phyloP scores from a whole-genome alignment of 768 basidiomycete genomes.

The Mycena olivaceomarginata region DNA sequence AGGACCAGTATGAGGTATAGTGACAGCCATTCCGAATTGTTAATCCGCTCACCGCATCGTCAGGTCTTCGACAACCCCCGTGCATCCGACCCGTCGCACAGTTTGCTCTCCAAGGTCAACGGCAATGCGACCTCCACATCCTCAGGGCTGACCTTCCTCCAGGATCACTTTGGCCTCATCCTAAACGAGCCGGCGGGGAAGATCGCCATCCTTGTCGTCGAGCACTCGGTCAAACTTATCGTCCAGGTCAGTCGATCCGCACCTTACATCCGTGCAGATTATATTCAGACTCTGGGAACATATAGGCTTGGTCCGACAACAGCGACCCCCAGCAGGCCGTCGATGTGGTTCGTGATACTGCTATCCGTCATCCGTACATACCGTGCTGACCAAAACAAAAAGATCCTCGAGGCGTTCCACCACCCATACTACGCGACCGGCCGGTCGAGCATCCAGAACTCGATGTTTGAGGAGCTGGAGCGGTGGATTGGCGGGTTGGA shows the following conservation, averaged over 20 bases:
- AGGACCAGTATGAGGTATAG: conserved; percentile 80
- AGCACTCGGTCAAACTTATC: conserved; percentile 75
- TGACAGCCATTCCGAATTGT: not conserved
- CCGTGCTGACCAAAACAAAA: not conserved
- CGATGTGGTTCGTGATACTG: conserved; percentile 57
- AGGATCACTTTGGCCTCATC: conserved; percentile 85
- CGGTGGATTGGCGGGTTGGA: conserved; percentile 71
- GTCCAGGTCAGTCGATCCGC: conserved; percentile 61
- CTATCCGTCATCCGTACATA: not conserved
- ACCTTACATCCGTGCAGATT: not conserved
- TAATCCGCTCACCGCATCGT: not conserved
- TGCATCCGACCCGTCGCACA: conserved; percentile 85
- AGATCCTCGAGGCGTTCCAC: conserved; percentile 81
- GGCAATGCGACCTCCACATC: not conserved
- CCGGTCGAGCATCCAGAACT: conserved; percentile 71
- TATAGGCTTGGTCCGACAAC: conserved; percentile 70
- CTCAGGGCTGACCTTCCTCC: conserved; percentile 16
- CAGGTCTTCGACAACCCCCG: conserved; percentile 80
- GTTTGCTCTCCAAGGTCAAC: conserved; percentile 79
- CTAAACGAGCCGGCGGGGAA: conserved; percentile 87
- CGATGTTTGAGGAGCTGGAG: conserved; percentile 76
- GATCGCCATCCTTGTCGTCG: conserved; percentile 81
- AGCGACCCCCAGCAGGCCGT: conserved; percentile 66
- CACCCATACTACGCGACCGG: conserved; percentile 80
- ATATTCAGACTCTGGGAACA: not conserved